Base-by-base conservation (phyloP, 345 rosid species). In the Arabis hirsuta region DNA sequence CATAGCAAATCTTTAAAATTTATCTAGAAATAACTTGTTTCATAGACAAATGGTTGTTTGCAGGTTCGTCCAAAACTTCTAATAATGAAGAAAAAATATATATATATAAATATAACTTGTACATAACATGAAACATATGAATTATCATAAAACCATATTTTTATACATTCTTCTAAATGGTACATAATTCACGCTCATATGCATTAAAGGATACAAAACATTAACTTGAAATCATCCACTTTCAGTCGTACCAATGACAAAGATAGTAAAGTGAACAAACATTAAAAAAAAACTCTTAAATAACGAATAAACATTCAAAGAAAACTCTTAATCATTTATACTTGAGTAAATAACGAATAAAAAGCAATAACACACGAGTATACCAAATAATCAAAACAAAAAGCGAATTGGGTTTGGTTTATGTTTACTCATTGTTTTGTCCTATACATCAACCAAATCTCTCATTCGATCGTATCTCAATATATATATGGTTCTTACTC, bases 401-500 rank as follows among this genome's bases (percentile, higher is more conserved):
- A 75, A 75, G 67, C 48, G 31, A 55, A 12, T 46, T 46, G 74
- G 69, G 79, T 69, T 76, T 69, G 79, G 74, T 76, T 70, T 7
- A 70, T 76, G 79, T 76, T 76, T 39, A 63, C 71, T 69, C 71
- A 56, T 50, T 76, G 79, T 76, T 76, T 70, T 76, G 79, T 76
- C 76, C 55, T 70, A 69, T 63, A 64, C 57, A 38, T 69, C 67
- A 76, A 63, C 71, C 42, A 62, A 63, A 70, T 76, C 76, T 76
- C 76, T 66, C 11, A 32, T 4, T 22, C 69, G 69, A 61, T 53
- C 64, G 63, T 62, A 76, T 62, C 42, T 39, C 32, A 62, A 69
- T 76, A 29, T 58, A 50, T 19, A 50, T 66, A 73, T n/a, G 29
- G 48, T 43, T 74, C 32, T 59, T 59, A 22, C 29, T 55, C 14